Conservation (phyloP, 139 green algal species). For the Asterochloris erici region DNA sequence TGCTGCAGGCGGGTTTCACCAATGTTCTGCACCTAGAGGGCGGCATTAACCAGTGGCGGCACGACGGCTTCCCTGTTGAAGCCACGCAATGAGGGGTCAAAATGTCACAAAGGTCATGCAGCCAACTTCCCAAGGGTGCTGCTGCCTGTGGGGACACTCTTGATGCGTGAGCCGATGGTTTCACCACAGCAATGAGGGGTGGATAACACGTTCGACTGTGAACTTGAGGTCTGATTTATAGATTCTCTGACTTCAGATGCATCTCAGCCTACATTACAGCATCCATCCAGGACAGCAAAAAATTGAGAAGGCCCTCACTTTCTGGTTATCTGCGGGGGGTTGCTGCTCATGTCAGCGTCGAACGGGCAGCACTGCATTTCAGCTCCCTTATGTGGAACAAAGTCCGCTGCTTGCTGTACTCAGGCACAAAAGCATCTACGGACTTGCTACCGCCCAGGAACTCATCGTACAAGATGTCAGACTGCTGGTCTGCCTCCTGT, state of each 20-base stretch:
- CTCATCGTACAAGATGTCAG: constrained; percentile 3
- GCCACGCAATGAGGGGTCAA: background rate
- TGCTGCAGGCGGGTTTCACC: constrained; percentile 49
- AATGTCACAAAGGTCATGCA: too few relatives aligned
- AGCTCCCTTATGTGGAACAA: background rate
- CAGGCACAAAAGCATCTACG: background rate
- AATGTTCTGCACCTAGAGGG: constrained; percentile 64
- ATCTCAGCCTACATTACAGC: background rate
- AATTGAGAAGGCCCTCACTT: background rate
- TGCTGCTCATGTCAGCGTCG: background rate
- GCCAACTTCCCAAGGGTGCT: too few relatives aligned
- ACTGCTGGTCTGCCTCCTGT: constrained; percentile 1
- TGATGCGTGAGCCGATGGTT: background rate
- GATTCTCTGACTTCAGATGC: background rate
- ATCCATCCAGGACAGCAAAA: background rate
- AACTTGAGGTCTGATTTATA: too few relatives aligned
- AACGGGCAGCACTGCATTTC: constrained; percentile 2
- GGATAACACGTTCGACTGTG: background rate
- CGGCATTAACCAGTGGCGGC: constrained; percentile 53
- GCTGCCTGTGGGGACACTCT: background rate
- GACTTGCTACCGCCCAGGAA: background rate
- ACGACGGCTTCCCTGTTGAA: constrained; percentile 37
- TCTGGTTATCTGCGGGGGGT: background rate
- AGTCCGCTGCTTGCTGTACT: constrained; percentile 8
- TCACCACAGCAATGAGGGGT: background rate